Evolutionary conservation across 352 stramenopile species (phyloP).

Genomic region (Phytophthora idaei): DNA sequence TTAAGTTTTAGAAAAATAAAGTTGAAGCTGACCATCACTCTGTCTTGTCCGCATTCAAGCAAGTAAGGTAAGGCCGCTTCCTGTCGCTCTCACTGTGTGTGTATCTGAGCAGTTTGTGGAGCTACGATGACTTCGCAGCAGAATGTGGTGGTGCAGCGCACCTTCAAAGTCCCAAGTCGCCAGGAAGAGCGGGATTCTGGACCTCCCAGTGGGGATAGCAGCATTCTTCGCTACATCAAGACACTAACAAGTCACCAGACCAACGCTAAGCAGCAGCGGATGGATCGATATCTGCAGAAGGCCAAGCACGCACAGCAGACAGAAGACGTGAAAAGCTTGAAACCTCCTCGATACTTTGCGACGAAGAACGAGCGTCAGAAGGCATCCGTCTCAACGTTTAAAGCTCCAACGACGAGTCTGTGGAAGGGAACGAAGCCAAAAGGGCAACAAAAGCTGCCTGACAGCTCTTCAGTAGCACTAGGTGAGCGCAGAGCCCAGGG

Average conservation of each 20-base stretch:
- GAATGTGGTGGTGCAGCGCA: conserved; percentile 8
- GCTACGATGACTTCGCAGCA: conserved; percentile 23
- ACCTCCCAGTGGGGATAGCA: conserved; percentile 32
- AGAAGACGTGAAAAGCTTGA: not conserved
- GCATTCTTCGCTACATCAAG: conserved; percentile 55
- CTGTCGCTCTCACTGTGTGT: not conserved
- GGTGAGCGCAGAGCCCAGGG: not conserved
- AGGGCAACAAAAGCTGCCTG: not conserved
- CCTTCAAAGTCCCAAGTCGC: not conserved
- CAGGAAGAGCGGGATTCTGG: not conserved
- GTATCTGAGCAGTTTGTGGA: not conserved
- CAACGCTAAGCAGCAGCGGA: conserved; percentile 52
- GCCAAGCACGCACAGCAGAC: conserved; percentile 22
- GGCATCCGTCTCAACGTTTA: not conserved
- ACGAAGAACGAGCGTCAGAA: not conserved
- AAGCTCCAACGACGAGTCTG: not conserved
- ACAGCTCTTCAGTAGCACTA: not conserved
- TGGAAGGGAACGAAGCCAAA: not conserved
- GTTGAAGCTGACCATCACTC: conserved; percentile 62
- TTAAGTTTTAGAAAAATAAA: conserved; percentile 22
- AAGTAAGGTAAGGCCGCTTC: not conserved
- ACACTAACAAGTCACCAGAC: conserved; percentile 51
- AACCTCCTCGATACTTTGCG: not conserved
- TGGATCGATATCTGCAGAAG: conserved; percentile 43
- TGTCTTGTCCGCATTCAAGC: conserved; percentile 10